Conservation (phyloP, 106 monocot species). For the Dendrobium nobile region DNA sequence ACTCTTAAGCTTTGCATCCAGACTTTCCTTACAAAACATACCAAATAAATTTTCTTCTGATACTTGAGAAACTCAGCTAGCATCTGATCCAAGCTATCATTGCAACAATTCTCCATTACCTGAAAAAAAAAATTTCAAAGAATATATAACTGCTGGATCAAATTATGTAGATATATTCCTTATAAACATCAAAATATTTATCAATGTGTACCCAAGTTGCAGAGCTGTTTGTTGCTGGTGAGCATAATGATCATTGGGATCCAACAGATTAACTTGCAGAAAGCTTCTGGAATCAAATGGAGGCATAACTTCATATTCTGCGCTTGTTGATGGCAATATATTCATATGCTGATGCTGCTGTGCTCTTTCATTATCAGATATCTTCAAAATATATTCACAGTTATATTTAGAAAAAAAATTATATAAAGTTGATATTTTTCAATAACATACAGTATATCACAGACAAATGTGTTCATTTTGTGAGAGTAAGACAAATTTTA, state of each 20-base stretch:
- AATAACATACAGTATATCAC: too few species aligned
- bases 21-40: conserved; percentile 2
- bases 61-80: neutral
- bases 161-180: neutral
- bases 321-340: conserved; percentile 20
- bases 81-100: neutral
- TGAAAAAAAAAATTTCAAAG: neutral
- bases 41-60: neutral
- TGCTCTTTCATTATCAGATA: conserved; percentile 42
- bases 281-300: conserved; percentile 35
- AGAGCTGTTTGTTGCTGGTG: conserved; percentile 32
- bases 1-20: neutral
- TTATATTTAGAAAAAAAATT: neutral
- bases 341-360: conserved; percentile 25
- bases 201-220: conserved; percentile 21
- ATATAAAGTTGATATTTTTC: too few species aligned
- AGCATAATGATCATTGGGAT: conserved; percentile 27
- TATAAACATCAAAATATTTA: neutral
- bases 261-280: conserved; percentile 27
- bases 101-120: neutral
- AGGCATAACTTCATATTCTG: conserved; percentile 32
- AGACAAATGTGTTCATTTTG: too few species aligned
- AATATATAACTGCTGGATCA: neutral
- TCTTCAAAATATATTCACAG: conserved; percentile 7
- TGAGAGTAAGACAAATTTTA: too few species aligned